A percentile compares a stretch with the other conserved stretches of the same genome.
phyloP scores from a whole-genome alignment of 2,329 filamentous ascomycete species.

The Cladosporium phlei region DNA sequence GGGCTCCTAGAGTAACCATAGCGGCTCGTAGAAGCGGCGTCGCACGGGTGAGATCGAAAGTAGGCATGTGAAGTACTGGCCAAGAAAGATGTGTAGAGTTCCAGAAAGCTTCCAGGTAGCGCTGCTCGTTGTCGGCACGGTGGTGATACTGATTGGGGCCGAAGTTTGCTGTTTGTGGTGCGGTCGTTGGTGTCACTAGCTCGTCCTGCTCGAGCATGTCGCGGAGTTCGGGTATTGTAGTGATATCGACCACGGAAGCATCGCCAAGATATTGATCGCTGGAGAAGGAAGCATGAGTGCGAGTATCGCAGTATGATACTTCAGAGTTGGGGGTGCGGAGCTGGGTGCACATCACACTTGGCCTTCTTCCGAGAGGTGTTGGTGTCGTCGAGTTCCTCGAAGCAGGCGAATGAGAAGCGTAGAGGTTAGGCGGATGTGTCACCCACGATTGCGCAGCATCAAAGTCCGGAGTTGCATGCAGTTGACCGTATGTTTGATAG shows the following conservation, averaged over 20 bases:
- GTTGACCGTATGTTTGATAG: neutral
- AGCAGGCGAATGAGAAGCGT: neutral
- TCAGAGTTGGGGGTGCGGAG: conserved; percentile 1
- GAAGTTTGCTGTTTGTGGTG: neutral
- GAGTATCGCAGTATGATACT: neutral
- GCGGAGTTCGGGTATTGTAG: conserved; percentile 13
- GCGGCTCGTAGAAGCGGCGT: conserved; percentile 42
- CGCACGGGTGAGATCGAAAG: conserved; percentile 32
- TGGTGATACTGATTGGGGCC: conserved; percentile 2
- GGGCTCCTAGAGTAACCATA: conserved; percentile 42
- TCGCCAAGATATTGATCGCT: neutral
- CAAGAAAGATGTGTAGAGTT: conserved; percentile 41
- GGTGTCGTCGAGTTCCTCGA: neutral
- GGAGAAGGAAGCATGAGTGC: neutral
- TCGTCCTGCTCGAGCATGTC: conserved; percentile 20
- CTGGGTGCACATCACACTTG: neutral
- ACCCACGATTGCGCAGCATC: neutral
- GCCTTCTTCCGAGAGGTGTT: neutral
- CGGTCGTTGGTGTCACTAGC: conserved; percentile 13
- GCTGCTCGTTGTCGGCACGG: conserved; percentile 25
- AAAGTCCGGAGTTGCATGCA: neutral
- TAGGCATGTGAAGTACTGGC: conserved; percentile 41
- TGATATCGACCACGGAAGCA: neutral
- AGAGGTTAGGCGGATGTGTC: neutral
- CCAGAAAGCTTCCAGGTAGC: conserved; percentile 44